Evolutionary conservation across 768 basidiomycete genomes (phyloP).

Genomic region (Tylopilus plumbeoviolaceoides): DNA sequence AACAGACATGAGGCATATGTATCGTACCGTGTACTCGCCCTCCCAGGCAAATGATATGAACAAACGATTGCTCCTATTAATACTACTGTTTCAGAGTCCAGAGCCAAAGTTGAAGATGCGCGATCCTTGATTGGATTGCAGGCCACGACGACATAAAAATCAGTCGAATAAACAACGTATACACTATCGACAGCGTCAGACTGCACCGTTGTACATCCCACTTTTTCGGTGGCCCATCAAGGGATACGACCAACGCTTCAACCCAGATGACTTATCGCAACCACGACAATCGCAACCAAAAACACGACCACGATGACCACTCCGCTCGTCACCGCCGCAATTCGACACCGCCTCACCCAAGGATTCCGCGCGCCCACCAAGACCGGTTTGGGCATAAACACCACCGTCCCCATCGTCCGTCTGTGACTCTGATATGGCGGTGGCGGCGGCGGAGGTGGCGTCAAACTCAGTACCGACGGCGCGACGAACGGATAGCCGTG

Average conservation of each 20-base stretch:
- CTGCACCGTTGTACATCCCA: background rate
- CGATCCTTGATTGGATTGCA: no score
- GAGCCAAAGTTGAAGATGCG: no score
- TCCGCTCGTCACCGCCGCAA: conserved; percentile 58
- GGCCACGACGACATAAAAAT: background rate
- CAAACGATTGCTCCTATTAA: no score
- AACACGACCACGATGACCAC: conserved; percentile 45
- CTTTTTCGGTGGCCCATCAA: background rate
- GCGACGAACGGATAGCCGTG: conserved; percentile 58
- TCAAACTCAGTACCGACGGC: conserved; percentile 38
- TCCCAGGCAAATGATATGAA: no score
- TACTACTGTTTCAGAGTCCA: no score
- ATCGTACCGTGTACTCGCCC: no score
- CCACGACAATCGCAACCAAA: conserved; percentile 47
- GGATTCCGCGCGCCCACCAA: conserved; percentile 24
- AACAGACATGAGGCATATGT: no score
- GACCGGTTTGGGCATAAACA: conserved; percentile 19
- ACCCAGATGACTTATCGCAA: background rate
- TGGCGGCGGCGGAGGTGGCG: conserved; percentile 19
- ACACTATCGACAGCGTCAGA: background rate
- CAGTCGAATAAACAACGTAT: background rate
- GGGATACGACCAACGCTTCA: background rate
- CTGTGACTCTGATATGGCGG: conserved; percentile 17
- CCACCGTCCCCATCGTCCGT: conserved; percentile 11
- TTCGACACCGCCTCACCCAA: conserved; percentile 48